phyloP scores from a whole-genome alignment of 2,329 filamentous ascomycete species.

The Apiospora hydei region DNA sequence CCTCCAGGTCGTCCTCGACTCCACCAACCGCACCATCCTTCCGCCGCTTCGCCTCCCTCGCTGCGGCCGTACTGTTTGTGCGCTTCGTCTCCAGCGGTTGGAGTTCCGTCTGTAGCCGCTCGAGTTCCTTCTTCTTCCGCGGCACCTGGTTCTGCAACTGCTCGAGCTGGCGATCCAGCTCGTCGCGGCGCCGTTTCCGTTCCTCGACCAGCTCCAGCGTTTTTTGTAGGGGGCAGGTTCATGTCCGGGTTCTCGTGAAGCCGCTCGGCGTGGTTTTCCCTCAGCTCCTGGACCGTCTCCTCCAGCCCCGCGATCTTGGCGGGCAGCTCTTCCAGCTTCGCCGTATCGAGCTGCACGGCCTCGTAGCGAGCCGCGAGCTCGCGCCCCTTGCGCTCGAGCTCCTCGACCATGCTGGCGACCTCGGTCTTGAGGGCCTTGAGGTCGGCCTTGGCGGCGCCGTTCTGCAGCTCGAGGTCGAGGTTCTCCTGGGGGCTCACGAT shows the following conservation, averaged over 20 bases:
- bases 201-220: constrained; percentile 61
- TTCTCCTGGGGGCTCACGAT: constrained; percentile 87
- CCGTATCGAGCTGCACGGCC: constrained; percentile 55
- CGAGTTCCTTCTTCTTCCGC: constrained; percentile 71
- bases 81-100: constrained; percentile 72
- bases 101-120: constrained; percentile 72
- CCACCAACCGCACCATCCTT: constrained; percentile 72
- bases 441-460: constrained; percentile 74
- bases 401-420: constrained; percentile 74
- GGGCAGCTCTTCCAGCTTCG: constrained; percentile 59
- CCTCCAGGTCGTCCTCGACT: constrained; percentile 76
- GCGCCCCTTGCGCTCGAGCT: constrained; percentile 71
- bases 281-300: constrained; percentile 54
- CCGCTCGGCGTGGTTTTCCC: constrained; percentile 46
- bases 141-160: constrained; percentile 67
- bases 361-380: constrained; percentile 65
- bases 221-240: constrained; percentile 62
- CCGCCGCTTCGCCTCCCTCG: constrained; percentile 73
- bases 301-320: constrained; percentile 57
- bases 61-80: constrained; percentile 69
- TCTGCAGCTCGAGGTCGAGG: constrained; percentile 72
- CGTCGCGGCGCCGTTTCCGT: constrained; percentile 58
- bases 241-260: constrained; percentile 53
- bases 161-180: constrained; percentile 70
- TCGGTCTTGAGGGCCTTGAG: constrained; percentile 83